A percentile compares a stretch with the other conserved stretches of the same genome.
These are phyloP conservation scores for Endocarpon pusillum DNA, from an alignment of 495 filamentous ascomycete species.

Conservation along the genomic window DNA sequence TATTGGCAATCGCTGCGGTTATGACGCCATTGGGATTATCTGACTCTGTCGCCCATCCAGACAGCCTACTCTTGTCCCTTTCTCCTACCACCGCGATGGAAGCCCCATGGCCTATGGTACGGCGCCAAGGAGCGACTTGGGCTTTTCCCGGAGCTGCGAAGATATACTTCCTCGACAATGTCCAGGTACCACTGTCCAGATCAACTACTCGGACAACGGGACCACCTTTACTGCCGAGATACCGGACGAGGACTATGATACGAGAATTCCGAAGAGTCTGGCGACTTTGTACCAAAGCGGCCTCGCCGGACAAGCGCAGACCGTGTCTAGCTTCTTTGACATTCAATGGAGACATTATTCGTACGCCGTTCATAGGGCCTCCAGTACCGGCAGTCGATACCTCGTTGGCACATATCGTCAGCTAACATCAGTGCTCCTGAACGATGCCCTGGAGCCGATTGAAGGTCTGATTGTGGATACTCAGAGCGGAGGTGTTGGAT, in stretches of 20 bases:
- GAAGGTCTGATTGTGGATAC: slow-evolving; percentile 29
- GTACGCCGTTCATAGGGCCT: not conserved
- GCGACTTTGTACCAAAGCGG: slow-evolving; percentile 1
- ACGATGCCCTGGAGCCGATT: slow-evolving; percentile 14
- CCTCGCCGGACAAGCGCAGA: not conserved
- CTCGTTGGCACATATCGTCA: slow-evolving; percentile 7
- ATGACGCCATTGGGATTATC: slow-evolving; percentile 20
- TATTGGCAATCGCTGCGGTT: slow-evolving; percentile 10
- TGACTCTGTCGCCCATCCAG: slow-evolving; percentile 6
- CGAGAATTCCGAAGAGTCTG: not conserved
- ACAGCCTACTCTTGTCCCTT: slow-evolving; percentile 1
- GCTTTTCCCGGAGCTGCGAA: slow-evolving; percentile 4
- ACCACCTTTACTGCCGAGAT: slow-evolving; percentile 4
- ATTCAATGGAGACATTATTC: slow-evolving; percentile 1
- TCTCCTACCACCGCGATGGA: slow-evolving; percentile 12
- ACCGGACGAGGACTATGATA: slow-evolving; percentile 1
- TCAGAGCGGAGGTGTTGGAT: slow-evolving; percentile 21
- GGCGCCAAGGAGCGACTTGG: slow-evolving; percentile 1
- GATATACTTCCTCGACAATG: not conserved
- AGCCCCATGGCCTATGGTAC: slow-evolving; percentile 10
- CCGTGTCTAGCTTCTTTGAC: slow-evolving; percentile 1
- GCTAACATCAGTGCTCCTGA: slow-evolving; percentile 15
- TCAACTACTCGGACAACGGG: not conserved
- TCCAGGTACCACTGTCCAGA: not conserved
- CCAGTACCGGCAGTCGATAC: slow-evolving; percentile 3